Conservation (phyloP, 2,329 filamentous ascomycete genomes). For the Aspergillus luchuensis region DNA sequence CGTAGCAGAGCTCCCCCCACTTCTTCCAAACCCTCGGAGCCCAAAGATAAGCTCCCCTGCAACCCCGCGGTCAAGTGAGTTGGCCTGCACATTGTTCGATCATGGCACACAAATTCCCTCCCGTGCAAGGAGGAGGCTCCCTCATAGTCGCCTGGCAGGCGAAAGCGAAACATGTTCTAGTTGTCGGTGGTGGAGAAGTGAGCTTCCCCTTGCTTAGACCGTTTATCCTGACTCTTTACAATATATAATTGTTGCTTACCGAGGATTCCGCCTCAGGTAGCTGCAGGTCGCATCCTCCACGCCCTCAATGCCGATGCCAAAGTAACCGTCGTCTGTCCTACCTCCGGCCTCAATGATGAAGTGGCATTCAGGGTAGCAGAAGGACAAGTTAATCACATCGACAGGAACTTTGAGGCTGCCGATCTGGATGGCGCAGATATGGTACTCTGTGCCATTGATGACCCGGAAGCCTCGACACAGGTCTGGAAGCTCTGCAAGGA, state of each 20-base stretch:
- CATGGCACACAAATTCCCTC: conserved; percentile 66
- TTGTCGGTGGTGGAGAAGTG: conserved; percentile 94
- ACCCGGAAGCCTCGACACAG: conserved; percentile 81
- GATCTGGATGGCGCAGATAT: conserved; percentile 82
- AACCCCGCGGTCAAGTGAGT: background rate
- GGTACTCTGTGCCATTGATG: conserved; percentile 91
- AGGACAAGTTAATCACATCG: conserved; percentile 74
- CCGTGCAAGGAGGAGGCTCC: conserved; percentile 86
- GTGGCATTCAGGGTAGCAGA: conserved; percentile 78
- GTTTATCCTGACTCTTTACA: background rate
- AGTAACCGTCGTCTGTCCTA: conserved; percentile 82
- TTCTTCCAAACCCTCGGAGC: background rate
- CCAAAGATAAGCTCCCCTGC: background rate
- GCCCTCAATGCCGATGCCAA: conserved; percentile 92
- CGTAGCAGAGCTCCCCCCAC: conserved; percentile 15
- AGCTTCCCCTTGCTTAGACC: conserved; percentile 28
- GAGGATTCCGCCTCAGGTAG: conserved; percentile 66
- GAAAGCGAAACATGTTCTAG: conserved; percentile 82
- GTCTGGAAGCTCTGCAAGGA: conserved; percentile 95
- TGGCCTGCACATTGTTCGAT: conserved; percentile 14
- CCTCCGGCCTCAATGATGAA: conserved; percentile 80
- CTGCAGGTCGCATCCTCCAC: conserved; percentile 89
- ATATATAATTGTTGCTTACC: conserved; percentile 14
- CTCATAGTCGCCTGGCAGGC: conserved; percentile 96
- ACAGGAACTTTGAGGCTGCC: conserved; percentile 80